Percentiles rank a stretch among this genome's conserved stretches.
These are phyloP conservation scores for Metschnikowia shivogae DNA, from an alignment of 805 yeast genomes.

Conservation along the genomic window DNA sequence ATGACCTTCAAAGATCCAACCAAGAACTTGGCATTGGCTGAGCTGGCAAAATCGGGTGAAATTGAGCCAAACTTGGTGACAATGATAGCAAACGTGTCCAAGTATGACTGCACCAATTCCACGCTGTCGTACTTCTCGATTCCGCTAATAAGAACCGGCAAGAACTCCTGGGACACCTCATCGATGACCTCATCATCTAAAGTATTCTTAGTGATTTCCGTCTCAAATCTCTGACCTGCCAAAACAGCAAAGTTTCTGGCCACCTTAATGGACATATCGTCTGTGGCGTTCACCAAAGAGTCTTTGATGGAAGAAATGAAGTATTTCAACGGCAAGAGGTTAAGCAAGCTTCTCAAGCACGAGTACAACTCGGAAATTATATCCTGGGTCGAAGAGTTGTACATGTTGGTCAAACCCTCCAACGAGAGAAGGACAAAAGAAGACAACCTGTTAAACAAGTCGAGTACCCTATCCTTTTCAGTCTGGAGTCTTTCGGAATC, in stretches of 20 bases:
- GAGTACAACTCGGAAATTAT: constrained; percentile 45
- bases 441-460: constrained; percentile 29
- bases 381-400: constrained; percentile 14
- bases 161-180: constrained; percentile 48
- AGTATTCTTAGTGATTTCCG: constrained; percentile 49
- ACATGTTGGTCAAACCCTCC: constrained; percentile 27
- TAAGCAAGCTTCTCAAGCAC: constrained; percentile 58
- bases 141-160: constrained; percentile 47
- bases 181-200: constrained; percentile 43
- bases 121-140: constrained; percentile 32
- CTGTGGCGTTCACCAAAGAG: constrained; percentile 32
- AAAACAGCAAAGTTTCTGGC: constrained; percentile 61
- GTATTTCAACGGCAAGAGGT: constrained; percentile 68
- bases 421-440: constrained; percentile 35
- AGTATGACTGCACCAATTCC: constrained; percentile 61
- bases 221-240: constrained; percentile 63
- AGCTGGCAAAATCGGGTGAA: constrained; percentile 23
- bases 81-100: constrained; percentile 62
- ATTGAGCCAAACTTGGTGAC: constrained; percentile 55
- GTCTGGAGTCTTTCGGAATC: constrained; percentile 34
- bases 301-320: constrained; percentile 59
- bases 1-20: constrained; percentile 47
- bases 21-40: constrained; percentile 45
- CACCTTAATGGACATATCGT: constrained; percentile 44
- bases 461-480: constrained; percentile 29